Evolutionary conservation across 1,284 basidiomycete genomes (phyloP).

Genomic region (Tranzscheliella williamsii): DNA sequence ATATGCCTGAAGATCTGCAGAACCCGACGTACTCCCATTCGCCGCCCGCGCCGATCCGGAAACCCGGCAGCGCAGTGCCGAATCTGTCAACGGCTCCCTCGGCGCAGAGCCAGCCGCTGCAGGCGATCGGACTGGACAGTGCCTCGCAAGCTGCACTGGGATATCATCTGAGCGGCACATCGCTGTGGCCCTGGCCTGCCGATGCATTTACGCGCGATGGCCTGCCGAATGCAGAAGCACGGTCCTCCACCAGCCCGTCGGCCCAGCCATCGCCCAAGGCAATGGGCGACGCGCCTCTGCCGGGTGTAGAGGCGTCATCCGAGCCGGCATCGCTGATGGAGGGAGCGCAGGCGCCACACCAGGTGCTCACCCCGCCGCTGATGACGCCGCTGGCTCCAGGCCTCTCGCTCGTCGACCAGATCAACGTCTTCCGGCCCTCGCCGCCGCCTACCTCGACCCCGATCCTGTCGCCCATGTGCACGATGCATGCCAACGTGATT

Average conservation of each 20-base stretch:
- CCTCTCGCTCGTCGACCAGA: conserved; percentile 18
- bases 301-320: too few species aligned
- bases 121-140: conserved; percentile 26
- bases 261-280: conserved; percentile 8
- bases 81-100: conserved; percentile 1
- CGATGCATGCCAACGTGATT: conserved; percentile 48
- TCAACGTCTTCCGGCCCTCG: conserved; percentile 38
- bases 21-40: conserved; percentile 21
- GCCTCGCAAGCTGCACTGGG: conserved; percentile 20
- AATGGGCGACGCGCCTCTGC: not conserved
- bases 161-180: conserved; percentile 13
- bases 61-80: conserved; percentile 10
- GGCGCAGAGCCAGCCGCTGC: conserved; percentile 8
- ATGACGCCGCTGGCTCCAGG: not conserved
- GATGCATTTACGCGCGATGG: conserved; percentile 31
- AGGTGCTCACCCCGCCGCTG: conserved; percentile 5
- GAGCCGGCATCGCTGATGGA: not conserved
- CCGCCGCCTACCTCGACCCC: conserved; percentile 17
- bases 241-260: conserved; percentile 14
- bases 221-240: conserved; percentile 15
- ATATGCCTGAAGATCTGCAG: conserved; percentile 37
- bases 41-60: conserved; percentile 12
- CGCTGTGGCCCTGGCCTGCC: conserved; percentile 34
- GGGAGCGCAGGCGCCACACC: conserved; percentile 7
- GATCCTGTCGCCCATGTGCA: conserved; percentile 38